Conservation (phyloP, 331 rosid species). For the Phaseolus coccineus region DNA sequence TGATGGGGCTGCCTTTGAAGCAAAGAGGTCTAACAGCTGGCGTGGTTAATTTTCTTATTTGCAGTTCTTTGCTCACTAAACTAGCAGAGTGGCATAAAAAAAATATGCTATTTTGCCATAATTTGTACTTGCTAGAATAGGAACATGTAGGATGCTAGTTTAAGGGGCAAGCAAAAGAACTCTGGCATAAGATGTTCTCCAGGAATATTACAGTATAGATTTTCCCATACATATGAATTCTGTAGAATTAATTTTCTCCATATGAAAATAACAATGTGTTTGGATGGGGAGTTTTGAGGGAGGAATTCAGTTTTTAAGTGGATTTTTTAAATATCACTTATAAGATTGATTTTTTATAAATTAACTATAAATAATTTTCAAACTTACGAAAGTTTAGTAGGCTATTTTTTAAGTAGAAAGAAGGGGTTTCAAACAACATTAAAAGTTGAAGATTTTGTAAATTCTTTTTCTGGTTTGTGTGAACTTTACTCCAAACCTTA, state of each 20-base stretch:
- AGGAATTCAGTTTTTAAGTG: neutral
- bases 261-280: slow-evolving; percentile 49
- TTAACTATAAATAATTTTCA: neutral
- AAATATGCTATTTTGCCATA: slow-evolving; percentile 42
- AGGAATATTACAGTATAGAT: slow-evolving; percentile 42
- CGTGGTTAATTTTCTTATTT: slow-evolving; percentile 46
- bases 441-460: too few relatives aligned
- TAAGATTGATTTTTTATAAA: neutral
- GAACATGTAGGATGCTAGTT: slow-evolving; percentile 45
- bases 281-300: slow-evolving; percentile 16
- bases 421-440: neutral
- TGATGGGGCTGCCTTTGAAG: slow-evolving; percentile 80
- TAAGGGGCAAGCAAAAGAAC: slow-evolving; percentile 42
- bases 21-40: slow-evolving; percentile 62
- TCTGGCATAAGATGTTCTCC: slow-evolving; percentile 36
- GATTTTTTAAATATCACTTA: neutral
- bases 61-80: slow-evolving; percentile 37
- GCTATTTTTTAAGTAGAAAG: neutral
- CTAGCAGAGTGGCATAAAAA: slow-evolving; percentile 42
- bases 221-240: slow-evolving; percentile 47
- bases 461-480: neutral
- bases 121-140: slow-evolving; percentile 51
- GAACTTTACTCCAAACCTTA: neutral
- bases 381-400: neutral
- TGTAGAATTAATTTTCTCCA: slow-evolving; percentile 50